Evolutionary conservation across 495 filamentous ascomycete genomes (phyloP).

Genomic region (Penicillium canescens): DNA sequence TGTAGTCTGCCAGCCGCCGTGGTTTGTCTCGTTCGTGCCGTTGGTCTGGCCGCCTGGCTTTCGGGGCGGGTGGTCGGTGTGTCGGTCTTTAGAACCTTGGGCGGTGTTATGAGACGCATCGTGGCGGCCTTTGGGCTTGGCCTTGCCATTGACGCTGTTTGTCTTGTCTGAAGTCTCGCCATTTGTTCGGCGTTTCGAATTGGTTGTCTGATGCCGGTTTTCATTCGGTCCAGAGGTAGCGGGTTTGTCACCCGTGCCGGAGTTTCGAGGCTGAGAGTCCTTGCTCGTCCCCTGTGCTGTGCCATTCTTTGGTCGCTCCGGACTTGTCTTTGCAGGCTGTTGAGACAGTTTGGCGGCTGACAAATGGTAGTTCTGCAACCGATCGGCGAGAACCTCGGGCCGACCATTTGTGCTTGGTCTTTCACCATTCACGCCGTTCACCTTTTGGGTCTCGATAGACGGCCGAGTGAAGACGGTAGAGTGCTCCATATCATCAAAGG

Average conservation of each 20-base stretch:
- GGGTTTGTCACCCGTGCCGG: constrained; percentile 32
- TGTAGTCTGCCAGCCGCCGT: constrained; percentile 49
- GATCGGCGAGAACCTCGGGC: constrained; percentile 36
- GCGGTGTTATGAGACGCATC: constrained; percentile 27
- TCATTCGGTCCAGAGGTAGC: constrained; percentile 12
- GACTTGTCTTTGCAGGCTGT: constrained; percentile 24
- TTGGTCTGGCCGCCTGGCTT: constrained; percentile 34
- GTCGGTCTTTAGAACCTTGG: constrained; percentile 27
- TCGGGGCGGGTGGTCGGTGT: constrained; percentile 27
- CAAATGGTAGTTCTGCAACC: constrained; percentile 40
- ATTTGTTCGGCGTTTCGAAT: constrained; percentile 33
- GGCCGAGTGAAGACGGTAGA: constrained; percentile 26
- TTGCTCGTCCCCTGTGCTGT: constrained; percentile 22
- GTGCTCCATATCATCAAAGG: constrained; percentile 43
- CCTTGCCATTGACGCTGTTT: constrained; percentile 38
- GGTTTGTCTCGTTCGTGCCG: constrained; percentile 21
- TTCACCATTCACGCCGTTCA: constrained; percentile 18
- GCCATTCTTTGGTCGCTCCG: constrained; percentile 30
- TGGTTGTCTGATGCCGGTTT: constrained; percentile 24
- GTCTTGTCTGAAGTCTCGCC: constrained; percentile 37
- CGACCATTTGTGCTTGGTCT: constrained; percentile 19
- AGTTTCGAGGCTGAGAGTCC: constrained; percentile 33
- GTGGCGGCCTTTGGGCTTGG: constrained; percentile 34
- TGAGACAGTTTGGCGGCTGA: constrained; percentile 38
- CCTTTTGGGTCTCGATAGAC: constrained; percentile 28